phyloP scores from a whole-genome alignment of 2,329 filamentous ascomycete genomes.

The Ascomycota sp. region DNA sequence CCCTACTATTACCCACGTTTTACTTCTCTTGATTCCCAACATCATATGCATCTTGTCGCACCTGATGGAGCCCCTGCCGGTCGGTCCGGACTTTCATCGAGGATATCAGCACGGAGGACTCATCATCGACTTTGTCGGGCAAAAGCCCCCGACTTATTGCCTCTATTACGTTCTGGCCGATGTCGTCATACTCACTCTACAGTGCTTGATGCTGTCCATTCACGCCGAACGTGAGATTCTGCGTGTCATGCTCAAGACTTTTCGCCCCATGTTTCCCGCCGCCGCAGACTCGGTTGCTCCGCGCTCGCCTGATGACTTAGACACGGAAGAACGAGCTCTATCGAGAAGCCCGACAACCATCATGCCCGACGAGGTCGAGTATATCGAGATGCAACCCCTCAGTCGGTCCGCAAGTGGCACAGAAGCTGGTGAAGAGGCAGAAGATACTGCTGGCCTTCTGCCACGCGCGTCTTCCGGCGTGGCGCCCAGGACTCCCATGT shows the following conservation, averaged over 20 bases:
- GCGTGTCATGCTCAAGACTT: constrained; percentile 23
- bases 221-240: constrained; percentile 39
- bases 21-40: constrained; percentile 37
- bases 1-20: constrained; percentile 34
- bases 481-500: constrained; percentile 16
- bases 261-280: constrained; percentile 12
- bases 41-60: constrained; percentile 40
- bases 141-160: constrained; percentile 38
- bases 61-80: constrained; percentile 30
- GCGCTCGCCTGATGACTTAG: constrained; percentile 25
- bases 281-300: constrained; percentile 7
- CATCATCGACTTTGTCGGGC: constrained; percentile 47
- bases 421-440: constrained; percentile 7
- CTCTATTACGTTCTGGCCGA: constrained; percentile 35
- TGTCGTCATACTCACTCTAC: constrained; percentile 31
- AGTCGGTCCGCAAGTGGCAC: constrained; percentile 5
- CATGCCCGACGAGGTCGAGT: constrained; percentile 16
- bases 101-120: constrained; percentile 49
- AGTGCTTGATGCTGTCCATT: constrained; percentile 44
- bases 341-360: constrained; percentile 17
- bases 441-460: constrained; percentile 9
- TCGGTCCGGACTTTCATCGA: constrained; percentile 37
- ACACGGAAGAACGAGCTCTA: constrained; percentile 35
- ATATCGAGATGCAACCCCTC: constrained; percentile 23
- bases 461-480: constrained; percentile 9